Evolutionary conservation across 1,284 basidiomycete species (phyloP).

Genomic region (Heterobasidion annosum): DNA sequence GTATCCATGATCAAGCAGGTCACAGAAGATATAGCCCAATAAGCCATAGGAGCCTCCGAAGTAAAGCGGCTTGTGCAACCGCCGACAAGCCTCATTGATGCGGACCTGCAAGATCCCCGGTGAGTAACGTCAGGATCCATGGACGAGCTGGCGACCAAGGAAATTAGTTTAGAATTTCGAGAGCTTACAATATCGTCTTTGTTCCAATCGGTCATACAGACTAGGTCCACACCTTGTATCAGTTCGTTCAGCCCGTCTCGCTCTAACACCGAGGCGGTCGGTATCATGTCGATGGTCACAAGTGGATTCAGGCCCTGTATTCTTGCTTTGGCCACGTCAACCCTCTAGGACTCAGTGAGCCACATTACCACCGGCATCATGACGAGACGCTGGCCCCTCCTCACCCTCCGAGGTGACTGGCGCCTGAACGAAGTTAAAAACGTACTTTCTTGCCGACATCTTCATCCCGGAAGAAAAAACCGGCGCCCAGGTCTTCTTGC

Average conservation of each 20-base stretch:
- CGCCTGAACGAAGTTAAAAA: slow-evolving; percentile 2
- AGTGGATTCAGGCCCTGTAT: slow-evolving; percentile 90
- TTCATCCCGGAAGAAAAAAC: slow-evolving; percentile 91
- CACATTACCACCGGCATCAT: neutral
- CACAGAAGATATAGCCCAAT: slow-evolving; percentile 90
- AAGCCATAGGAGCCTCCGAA: slow-evolving; percentile 87
- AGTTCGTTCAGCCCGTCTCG: slow-evolving; percentile 48
- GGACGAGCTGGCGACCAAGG: neutral
- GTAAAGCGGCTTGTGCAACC: slow-evolving; percentile 73
- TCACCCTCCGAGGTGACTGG: neutral
- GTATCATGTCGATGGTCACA: slow-evolving; percentile 68
- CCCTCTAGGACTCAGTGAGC: slow-evolving; percentile 45
- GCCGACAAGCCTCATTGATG: slow-evolving; percentile 72
- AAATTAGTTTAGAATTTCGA: slow-evolving; percentile 7
- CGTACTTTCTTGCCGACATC: slow-evolving; percentile 84
- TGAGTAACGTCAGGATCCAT: neutral
- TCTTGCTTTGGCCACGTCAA: slow-evolving; percentile 74
- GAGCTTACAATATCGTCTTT: slow-evolving; percentile 59
- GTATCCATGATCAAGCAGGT: slow-evolving; percentile 82
- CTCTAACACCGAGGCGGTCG: slow-evolving; percentile 41
- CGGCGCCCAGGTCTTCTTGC: slow-evolving; percentile 81
- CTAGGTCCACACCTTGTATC: slow-evolving; percentile 63
- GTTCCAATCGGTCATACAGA: slow-evolving; percentile 77
- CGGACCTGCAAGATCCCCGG: slow-evolving; percentile 41
- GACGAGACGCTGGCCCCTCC: neutral